Percentiles rank a stretch among this genome's conserved stretches.
Conservation (phyloP, 2,329 filamentous ascomycete species). For the Ceratocystis lukuohia region DNA sequence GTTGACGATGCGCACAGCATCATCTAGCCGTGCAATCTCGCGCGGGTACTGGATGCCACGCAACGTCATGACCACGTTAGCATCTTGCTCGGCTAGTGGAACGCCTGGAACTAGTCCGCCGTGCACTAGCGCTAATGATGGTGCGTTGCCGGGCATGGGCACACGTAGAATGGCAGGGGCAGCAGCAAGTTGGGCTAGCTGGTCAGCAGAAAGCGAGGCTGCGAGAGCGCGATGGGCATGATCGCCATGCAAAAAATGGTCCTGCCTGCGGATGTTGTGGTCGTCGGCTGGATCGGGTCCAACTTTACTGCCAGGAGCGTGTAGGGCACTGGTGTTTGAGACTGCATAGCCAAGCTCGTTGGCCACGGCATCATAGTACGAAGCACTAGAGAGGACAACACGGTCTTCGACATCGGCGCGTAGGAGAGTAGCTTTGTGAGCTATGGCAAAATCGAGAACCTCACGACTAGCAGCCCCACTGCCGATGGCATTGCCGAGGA, state of each 20-base stretch:
- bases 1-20: constrained; percentile 23
- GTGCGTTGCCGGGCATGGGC: constrained; percentile 37
- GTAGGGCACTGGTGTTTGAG: constrained; percentile 23
- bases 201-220: constrained; percentile 39
- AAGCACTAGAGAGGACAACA: constrained; percentile 46
- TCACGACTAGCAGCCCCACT: constrained; percentile 62
- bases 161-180: constrained; percentile 69
- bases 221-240: constrained; percentile 40
- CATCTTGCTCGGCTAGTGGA: constrained; percentile 55
- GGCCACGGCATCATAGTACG: constrained; percentile 37
- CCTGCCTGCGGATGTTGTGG: constrained; percentile 23
- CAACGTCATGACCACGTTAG: constrained; percentile 85
- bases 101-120: constrained; percentile 71
- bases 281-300: constrained; percentile 20
- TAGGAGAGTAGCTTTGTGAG: constrained; percentile 63
- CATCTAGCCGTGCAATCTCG: constrained; percentile 27
- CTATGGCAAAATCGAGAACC: constrained; percentile 62
- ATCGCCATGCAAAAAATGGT: constrained; percentile 27
- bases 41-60: constrained; percentile 53
- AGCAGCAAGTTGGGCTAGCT: constrained; percentile 53
- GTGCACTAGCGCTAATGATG: constrained; percentile 58
- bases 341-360: not conserved
- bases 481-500: constrained; percentile 66
- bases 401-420: constrained; percentile 89
- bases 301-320: constrained; percentile 18